These are phyloP conservation scores for Aspergillus felis DNA, from an alignment of 2,329 filamentous ascomycete genomes.

Conservation along the genomic window DNA sequence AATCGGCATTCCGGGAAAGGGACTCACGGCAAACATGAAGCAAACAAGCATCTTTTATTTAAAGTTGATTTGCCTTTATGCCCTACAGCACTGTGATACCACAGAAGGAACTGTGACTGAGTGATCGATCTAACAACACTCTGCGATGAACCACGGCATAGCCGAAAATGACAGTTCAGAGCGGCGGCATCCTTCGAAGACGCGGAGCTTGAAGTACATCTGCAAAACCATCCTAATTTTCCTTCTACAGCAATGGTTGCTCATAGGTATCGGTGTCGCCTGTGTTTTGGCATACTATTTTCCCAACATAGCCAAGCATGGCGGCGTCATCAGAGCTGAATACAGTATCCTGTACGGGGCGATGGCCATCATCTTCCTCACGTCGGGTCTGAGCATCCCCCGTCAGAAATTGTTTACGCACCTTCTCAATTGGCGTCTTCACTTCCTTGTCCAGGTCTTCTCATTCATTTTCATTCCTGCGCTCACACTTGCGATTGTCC, in stretches of 20 bases:
- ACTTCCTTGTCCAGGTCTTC: conserved; percentile 63
- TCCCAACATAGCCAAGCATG: conserved; percentile 48
- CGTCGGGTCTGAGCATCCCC: conserved; percentile 66
- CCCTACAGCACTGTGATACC: neutral
- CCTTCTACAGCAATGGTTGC: conserved; percentile 58
- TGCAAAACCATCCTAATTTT: conserved; percentile 21
- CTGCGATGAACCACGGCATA: neutral
- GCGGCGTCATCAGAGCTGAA: conserved; percentile 36
- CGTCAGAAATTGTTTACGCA: conserved; percentile 59
- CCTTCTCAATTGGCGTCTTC: conserved; percentile 63
- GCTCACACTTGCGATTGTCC: conserved; percentile 55
- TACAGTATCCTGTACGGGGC: conserved; percentile 61
- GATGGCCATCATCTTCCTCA: conserved; percentile 66
- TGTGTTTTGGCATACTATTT: conserved; percentile 54
- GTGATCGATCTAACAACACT: neutral
- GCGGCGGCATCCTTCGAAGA: neutral
- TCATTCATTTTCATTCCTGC: conserved; percentile 65
- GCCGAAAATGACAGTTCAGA: neutral
- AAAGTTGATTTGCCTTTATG: neutral
- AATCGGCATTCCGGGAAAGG: neutral
- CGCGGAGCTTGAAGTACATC: conserved; percentile 7
- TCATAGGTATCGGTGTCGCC: conserved; percentile 56
- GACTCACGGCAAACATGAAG: neutral
- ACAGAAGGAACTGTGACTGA: neutral
- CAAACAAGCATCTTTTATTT: neutral